Conservation (phyloP, 2,329 filamentous ascomycete genomes). For the Monilinia laxa region DNA sequence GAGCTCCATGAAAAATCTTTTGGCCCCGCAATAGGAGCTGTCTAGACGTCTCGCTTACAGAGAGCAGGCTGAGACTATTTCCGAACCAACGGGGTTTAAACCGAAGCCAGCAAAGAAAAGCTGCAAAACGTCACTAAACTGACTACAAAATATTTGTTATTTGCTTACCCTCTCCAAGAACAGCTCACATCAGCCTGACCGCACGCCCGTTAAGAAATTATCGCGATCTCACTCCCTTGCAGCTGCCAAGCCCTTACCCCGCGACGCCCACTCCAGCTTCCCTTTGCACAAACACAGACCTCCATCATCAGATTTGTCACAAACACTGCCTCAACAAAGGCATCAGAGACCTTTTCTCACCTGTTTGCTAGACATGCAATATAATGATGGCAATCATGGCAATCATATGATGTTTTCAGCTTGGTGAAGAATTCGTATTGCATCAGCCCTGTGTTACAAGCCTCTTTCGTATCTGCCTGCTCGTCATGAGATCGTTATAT, state of each 20-base stretch:
- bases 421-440: background rate
- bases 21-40: background rate
- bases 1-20: background rate
- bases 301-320: constrained; percentile 1
- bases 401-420: constrained; percentile 19
- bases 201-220: background rate
- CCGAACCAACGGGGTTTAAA: background rate
- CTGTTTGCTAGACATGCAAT: background rate
- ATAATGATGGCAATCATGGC: background rate
- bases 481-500: constrained; percentile 1
- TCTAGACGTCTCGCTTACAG: background rate
- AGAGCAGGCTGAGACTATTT: background rate
- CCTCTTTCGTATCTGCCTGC: constrained; percentile 12
- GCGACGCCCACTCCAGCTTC: background rate
- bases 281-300: background rate
- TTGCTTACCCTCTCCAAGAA: background rate
- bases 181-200: constrained; percentile 11
- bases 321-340: background rate
- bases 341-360: background rate
- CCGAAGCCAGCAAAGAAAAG: background rate
- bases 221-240: background rate
- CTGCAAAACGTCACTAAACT: background rate
- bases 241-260: constrained; percentile 9
- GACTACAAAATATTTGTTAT: background rate
- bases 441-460: constrained; percentile 3